Percentiles rank a stretch among this genome's conserved stretches.
These are phyloP conservation scores for Penicillium sp. DNA, from an alignment of 2,329 filamentous ascomycete species.

Conservation along the genomic window DNA sequence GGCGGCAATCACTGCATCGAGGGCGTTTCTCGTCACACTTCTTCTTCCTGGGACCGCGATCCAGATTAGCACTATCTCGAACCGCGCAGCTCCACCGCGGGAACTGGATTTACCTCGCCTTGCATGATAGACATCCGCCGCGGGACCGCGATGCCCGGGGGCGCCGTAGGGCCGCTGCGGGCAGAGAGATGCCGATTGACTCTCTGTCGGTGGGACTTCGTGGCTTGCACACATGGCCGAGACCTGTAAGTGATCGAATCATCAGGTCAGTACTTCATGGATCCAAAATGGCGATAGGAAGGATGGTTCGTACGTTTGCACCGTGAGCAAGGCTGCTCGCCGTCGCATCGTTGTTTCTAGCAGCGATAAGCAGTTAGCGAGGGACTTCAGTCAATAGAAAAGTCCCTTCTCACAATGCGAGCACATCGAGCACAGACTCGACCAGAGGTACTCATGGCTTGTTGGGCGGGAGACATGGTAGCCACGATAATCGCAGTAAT, in stretches of 20 bases:
- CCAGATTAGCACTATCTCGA: background rate
- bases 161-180: conserved; percentile 10
- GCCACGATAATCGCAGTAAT: background rate
- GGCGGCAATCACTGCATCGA: conserved; percentile 29
- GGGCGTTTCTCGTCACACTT: conserved; percentile 28
- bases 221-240: conserved; percentile 27
- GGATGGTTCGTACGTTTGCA: conserved; percentile 23
- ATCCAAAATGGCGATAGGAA: background rate
- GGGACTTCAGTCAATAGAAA: background rate
- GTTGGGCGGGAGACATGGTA: background rate
- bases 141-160: conserved; percentile 29
- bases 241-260: conserved; percentile 9
- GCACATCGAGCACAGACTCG: conserved; percentile 22
- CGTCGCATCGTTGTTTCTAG: conserved; percentile 33
- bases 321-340: conserved; percentile 26
- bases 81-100: conserved; percentile 7
- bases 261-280: too few relatives aligned
- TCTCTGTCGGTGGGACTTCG: conserved; percentile 12
- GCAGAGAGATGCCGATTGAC: background rate
- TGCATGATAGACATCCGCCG: conserved; percentile 29
- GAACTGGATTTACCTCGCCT: conserved; percentile 21
- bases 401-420: conserved; percentile 11
- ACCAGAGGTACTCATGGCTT: conserved; percentile 6
- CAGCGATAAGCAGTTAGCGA: background rate
- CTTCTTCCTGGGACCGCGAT: conserved; percentile 21